Conservation (phyloP, 768 basidiomycete genomes). For the Trametes gibbosa region DNA sequence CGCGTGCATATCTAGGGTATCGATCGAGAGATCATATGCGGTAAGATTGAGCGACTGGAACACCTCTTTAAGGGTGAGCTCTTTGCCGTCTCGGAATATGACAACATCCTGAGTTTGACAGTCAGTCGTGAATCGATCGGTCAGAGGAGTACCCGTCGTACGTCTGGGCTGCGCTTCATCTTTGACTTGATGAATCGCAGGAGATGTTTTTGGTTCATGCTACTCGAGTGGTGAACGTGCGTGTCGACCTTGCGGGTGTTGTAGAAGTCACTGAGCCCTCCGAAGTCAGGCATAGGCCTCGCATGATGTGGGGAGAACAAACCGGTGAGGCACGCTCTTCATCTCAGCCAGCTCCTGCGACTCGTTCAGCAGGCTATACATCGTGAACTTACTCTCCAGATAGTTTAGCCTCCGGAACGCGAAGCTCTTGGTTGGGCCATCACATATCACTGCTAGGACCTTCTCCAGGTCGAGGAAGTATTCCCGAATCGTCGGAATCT, state of each 20-base stretch:
- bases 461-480: constrained; percentile 97
- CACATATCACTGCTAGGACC: constrained; percentile 84
- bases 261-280: constrained; percentile 83
- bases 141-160: constrained; percentile 33
- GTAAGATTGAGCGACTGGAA: constrained; percentile 93
- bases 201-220: constrained; percentile 99
- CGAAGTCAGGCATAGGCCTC: background rate
- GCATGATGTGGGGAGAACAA: constrained; percentile 1
- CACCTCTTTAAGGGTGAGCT: constrained; percentile 89
- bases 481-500: constrained; percentile 84
- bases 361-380: constrained; percentile 91
- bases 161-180: constrained; percentile 86
- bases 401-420: constrained; percentile 91
- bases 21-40: constrained; percentile 97
- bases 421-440: constrained; percentile 95
- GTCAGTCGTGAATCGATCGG: background rate
- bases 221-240: constrained; percentile 97
- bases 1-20: constrained; percentile 99
- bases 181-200: constrained; percentile 99
- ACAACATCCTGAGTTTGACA: constrained; percentile 74
- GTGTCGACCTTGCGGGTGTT: constrained; percentile 98
- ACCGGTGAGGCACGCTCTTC: constrained; percentile 92
- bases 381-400: constrained; percentile 88
- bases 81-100: constrained; percentile 89
- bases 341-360: constrained; percentile 93